These are phyloP conservation scores for Selenicereus undatus DNA, from an alignment of 148 eudicot species.

Conservation along the genomic window DNA sequence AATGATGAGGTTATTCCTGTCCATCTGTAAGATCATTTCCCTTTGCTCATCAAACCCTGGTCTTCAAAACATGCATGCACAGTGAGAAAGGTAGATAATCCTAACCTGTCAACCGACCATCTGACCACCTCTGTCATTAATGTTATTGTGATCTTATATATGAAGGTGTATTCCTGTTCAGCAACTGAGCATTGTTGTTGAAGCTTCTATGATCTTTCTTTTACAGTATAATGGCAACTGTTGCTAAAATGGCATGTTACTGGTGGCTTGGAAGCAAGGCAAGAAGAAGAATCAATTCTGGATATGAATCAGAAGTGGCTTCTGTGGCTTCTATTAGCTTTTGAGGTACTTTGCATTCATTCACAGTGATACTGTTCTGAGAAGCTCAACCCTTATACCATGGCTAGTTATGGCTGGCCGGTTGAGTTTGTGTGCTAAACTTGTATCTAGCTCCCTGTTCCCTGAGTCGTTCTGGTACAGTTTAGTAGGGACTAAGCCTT, in stretches of 20 bases:
- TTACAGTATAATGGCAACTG: conserved; percentile 6
- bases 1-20: background rate
- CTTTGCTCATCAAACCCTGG: background rate
- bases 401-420: background rate
- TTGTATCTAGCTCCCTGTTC: background rate
- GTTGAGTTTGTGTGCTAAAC: background rate
- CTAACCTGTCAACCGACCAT: background rate
- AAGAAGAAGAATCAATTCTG: background rate
- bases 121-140: background rate
- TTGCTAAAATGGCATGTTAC: conserved; percentile 12
- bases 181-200: background rate
- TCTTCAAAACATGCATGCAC: background rate
- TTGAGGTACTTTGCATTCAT: conserved; percentile 16
- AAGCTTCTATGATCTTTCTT: background rate
- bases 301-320: background rate
- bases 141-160: too few relatives aligned
- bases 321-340: background rate
- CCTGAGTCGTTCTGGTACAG: background rate
- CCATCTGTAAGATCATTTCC: background rate
- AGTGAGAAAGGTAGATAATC: background rate
- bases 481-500: background rate
- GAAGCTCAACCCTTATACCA: background rate
- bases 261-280: conserved; percentile 16
- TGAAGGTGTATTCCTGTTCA: background rate
- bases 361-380: background rate